Base-by-base conservation (phyloP, 192 early-diverging fungal genomes). In the Podila minutissima region DNA sequence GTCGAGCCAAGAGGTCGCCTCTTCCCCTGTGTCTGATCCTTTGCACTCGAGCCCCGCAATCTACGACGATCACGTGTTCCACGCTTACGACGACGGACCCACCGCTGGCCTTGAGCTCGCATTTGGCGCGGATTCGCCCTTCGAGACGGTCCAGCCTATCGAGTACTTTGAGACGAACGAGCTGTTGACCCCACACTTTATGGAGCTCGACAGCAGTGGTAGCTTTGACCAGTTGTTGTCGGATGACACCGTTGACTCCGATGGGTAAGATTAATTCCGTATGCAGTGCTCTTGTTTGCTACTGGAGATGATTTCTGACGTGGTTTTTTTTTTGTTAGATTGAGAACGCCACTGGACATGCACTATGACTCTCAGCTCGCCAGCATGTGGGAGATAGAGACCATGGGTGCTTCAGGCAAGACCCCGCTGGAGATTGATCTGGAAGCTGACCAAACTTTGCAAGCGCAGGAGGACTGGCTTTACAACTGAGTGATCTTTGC, bases 161-260 rank as follows among this genome's bases (percentile, higher is more conserved):
- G 60, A 69, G 4, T 75, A 69, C 48, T 19, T 75, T 10, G 53
- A 60, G 8, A 50, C 60, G 3, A 62, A 48, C 38, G 57, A 60
- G 3, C 29, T 79, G 3, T 72, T 79, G 31, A 51, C 69, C 9
- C 70, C 32, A 32, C 70, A 58, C 17, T 72, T 62, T 37, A n/a
- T 46, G 41, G 41, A 46, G 12, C 41, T 46, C 13, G 41, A 46
- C 41, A 46, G 41, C 41, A 46, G 41, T 46, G 41, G 41, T 24
- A 55, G 33, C 13, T 58, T 69, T 9, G 69, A 71, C 13, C 67
- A 59, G 31, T 32, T 67, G 6, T 46, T 79, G 53, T 79, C 76
- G 5, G 76, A 79, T 8, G 66, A 46, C 6, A 79, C 60, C 15
- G 32, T 79, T 13, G 76, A 79, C 19, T 79, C 76, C 17, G 76